Conservation (phyloP, 2,329 filamentous ascomycete genomes). For the Fonsecaea pedrosoi region DNA sequence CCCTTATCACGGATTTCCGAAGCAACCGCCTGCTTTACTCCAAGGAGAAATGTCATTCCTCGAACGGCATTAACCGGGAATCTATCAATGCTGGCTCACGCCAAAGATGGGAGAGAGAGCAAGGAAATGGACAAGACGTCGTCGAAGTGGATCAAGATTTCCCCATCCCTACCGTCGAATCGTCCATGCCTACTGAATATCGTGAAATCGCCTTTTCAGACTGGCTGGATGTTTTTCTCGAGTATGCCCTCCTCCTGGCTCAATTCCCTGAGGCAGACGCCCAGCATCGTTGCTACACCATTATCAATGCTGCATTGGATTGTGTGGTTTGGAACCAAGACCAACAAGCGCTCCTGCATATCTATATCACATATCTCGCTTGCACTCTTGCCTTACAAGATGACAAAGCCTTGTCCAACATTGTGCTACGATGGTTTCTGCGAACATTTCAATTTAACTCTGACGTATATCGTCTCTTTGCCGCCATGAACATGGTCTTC, state of each 20-base stretch:
- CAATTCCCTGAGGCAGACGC: slow-evolving; percentile 65
- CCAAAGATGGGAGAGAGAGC: slow-evolving; percentile 18
- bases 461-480: slow-evolving; percentile 83
- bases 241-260: slow-evolving; percentile 81
- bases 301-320: slow-evolving; percentile 77
- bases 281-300: slow-evolving; percentile 71
- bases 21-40: slow-evolving; percentile 67
- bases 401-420: slow-evolving; percentile 73
- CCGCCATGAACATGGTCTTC: slow-evolving; percentile 76
- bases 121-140: background rate
- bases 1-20: slow-evolving; percentile 66
- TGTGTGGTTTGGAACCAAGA: slow-evolving; percentile 82
- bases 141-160: slow-evolving; percentile 25
- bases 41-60: slow-evolving; percentile 56
- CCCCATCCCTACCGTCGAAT: slow-evolving; percentile 29
- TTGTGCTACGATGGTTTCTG: slow-evolving; percentile 79
- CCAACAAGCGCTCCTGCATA: slow-evolving; percentile 70
- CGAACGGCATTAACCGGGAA: slow-evolving; percentile 55
- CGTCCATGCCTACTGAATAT: slow-evolving; percentile 55
- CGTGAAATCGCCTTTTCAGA: slow-evolving; percentile 79
- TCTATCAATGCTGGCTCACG: slow-evolving; percentile 47
- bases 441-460: slow-evolving; percentile 79
- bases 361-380: slow-evolving; percentile 78
- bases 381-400: slow-evolving; percentile 85
- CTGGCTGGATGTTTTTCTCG: slow-evolving; percentile 90